Evolutionary conservation across 2,329 filamentous ascomycete species (phyloP), one percentile per base, ranked within the genome.

Genomic region (Alternaria burnsii): DNA sequence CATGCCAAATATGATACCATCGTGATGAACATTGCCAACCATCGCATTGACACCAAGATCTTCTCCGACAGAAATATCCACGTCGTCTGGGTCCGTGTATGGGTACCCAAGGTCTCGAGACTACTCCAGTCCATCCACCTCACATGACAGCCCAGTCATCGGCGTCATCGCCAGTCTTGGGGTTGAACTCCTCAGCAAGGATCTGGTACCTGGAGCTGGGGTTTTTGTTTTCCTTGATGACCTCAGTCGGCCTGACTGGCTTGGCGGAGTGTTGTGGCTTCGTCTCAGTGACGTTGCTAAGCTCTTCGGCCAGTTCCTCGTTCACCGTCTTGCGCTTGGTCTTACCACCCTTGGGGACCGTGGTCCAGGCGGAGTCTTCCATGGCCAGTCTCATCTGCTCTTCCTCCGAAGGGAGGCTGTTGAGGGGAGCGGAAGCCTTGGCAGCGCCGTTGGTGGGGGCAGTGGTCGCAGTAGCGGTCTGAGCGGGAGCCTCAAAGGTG

Each of bases 351-450:
- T 80, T 86, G 32, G 84, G 80, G 24, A 89, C 87, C 10, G 86
- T 86, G 65, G 84, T 88, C 88, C 87, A 89, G 53, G 84, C 84
- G 57, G 83, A 83, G 46, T 71, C 70, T 81, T 79, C 78, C 70
- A 82, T 76, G 14, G 79, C 79, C 60, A 85, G 78, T 46, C 83
- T 82, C 71, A 88, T 77, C 75, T 89, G 86, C 72, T 88, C 86
- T 65, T 89, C 86, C 74, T 89, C 87, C 4, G 85, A 85, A 16
- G 84, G 85, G 40, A 87, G 77, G 55, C 81, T 81, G 42, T 81
- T 78, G 80, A 81, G 85, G 57, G 72, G 66, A 63, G 71, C 61
- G 24, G 78, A 74, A n/a, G 77, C 77, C n/a, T 78, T 75, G 55
- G 76, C 77, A 26, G 77, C 81, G 57, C 80, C 78, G 59, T 78